Base-by-base conservation (phyloP, 2,329 filamentous ascomycete species). In the Fusarium sp. region DNA sequence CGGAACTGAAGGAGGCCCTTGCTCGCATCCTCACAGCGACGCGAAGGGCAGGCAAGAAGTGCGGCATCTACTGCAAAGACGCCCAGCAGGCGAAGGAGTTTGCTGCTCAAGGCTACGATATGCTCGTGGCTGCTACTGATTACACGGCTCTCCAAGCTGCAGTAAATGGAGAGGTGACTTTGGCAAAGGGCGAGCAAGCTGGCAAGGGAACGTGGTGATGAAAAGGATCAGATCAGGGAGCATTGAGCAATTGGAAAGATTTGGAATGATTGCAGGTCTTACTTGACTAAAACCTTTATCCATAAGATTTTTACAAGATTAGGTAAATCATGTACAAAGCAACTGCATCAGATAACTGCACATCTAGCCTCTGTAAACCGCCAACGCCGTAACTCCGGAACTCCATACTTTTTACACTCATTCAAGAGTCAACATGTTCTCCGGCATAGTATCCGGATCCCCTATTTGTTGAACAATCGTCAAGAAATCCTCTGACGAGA, bases 31-130 rank as follows among this genome's bases (percentile, higher is more conserved):
- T 88, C 10, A 79, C 80, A 6, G 88, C 89, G 4, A 84, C 87
- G 2, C 81, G 82, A 50, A 83, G 82, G 66, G 84, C 89, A 7
- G 87, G 88, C 6, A 91, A 90, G 79, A 90, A 89, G 81, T 84
- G 84, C 4, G 90, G 86, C 20, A 86, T 89, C 61, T 89, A 84
- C 72, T 84, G 85, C 64, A 83, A 82, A 5, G 82, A 79, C 55
- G 84, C 83, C 11, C 83, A 84, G 67, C 85, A 88, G 74, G 84
- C 84, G 5, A 85, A 81, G 72, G 64, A 74, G 64, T 87, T 84
- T 72, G 85, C 83, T 6, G 83, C 84, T 27, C 81, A 82, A 69
- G 86, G 86, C 0, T 89, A 86, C 68, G 83, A 88, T 72, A 88
- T 89, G 86, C 82, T 89, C 61, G 85, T 81, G 67, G 83, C 84